phyloP scores from a whole-genome alignment of 164 flowering plant species.

The Houttuynia cordata region DNA sequence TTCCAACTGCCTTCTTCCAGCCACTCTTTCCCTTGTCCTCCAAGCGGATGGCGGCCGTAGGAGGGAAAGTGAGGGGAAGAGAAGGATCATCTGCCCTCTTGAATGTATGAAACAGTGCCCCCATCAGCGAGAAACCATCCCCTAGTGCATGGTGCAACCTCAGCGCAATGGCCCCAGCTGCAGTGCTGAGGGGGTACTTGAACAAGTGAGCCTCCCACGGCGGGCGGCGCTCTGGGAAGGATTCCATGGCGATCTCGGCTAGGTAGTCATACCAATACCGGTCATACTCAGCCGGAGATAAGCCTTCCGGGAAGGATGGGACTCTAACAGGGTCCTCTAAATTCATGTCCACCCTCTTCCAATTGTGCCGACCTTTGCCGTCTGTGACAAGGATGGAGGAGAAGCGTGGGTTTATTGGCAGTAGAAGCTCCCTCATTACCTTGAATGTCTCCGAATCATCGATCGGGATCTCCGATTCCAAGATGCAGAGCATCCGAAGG shows the following conservation, averaged over 20 bases:
- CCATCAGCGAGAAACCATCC: constrained; percentile 63
- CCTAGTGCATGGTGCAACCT: constrained; percentile 65
- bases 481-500: constrained; percentile 4
- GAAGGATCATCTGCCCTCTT: constrained; percentile 46
- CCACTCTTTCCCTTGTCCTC: neutral
- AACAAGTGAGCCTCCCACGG: constrained; percentile 50
- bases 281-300: constrained; percentile 25
- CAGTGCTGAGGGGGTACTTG: constrained; percentile 45
- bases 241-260: constrained; percentile 23
- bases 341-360: constrained; percentile 23
- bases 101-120: constrained; percentile 39
- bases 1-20: neutral
- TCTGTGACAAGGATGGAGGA: constrained; percentile 17
- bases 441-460: neutral
- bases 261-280: constrained; percentile 23
- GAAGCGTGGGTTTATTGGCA: constrained; percentile 9
- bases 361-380: constrained; percentile 14
- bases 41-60: neutral
- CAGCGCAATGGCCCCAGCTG: constrained; percentile 30
- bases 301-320: constrained; percentile 25
- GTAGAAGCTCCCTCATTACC: neutral
- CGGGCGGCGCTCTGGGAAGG: constrained; percentile 30
- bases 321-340: constrained; percentile 32
- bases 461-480: constrained; percentile 4
- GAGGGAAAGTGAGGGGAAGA: constrained; percentile 40